phyloP scores from a whole-genome alignment of 2,329 filamentous ascomycete genomes.

The Claviceps fusiformis region DNA sequence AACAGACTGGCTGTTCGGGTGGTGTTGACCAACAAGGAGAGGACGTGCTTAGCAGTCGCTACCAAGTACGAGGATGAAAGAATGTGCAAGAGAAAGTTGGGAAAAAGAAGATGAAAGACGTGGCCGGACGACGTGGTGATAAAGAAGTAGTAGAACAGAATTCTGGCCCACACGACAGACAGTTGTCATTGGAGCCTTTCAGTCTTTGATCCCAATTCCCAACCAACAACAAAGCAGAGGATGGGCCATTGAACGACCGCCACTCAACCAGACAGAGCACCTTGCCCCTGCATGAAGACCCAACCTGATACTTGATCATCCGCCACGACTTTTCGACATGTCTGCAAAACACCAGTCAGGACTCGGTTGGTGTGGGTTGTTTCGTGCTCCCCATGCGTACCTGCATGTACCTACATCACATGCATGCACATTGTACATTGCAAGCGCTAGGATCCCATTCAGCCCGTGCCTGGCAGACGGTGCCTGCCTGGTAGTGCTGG shows the following conservation, averaged over 20 bases:
- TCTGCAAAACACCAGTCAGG: not conserved
- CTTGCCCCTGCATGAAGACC: slow-evolving; percentile 1
- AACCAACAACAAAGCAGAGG: not conserved
- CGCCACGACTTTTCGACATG: not conserved
- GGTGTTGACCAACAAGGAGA: slow-evolving; percentile 17
- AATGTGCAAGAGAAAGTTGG: not conserved
- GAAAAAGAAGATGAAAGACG: slow-evolving; percentile 8
- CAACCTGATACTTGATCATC: not conserved
- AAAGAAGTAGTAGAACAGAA: slow-evolving; percentile 5
- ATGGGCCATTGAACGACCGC: not conserved
- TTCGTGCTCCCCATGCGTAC: not conserved
- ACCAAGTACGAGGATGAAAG: slow-evolving; percentile 3
- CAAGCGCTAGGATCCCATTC: not conserved
- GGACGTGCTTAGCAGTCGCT: slow-evolving; percentile 22
- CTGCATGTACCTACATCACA: not conserved
- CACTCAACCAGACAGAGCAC: not conserved
- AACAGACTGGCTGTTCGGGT: slow-evolving; percentile 15
- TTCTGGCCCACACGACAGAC: not conserved
- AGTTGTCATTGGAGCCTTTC: too few relatives aligned
- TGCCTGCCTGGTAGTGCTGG: too few relatives aligned
- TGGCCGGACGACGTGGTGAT: not conserved
- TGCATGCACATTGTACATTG: not conserved
- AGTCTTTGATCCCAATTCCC: not conserved
- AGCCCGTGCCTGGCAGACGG: too few relatives aligned
- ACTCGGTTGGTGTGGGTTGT: not conserved